Percentiles rank a stretch among this genome's conserved stretches.
Evolutionary conservation across 148 eudicot species (phyloP).

Genomic region (Spergularia marina): DNA sequence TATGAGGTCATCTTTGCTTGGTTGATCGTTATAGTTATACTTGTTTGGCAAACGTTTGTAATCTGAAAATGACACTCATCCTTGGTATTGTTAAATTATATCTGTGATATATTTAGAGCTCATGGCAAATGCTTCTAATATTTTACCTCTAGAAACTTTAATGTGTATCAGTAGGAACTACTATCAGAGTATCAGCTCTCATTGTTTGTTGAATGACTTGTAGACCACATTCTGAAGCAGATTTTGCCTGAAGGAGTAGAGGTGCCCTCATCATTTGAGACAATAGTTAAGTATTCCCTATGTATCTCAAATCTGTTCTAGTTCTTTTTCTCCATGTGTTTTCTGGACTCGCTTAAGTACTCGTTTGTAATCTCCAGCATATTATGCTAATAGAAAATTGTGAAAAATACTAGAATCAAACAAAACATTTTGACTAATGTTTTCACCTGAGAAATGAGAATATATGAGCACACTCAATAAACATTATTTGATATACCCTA

Average conservation of each 20-base stretch:
- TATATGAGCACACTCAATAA: neutral
- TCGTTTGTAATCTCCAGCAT: neutral
- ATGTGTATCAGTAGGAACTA: neutral
- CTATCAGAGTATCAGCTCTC: neutral
- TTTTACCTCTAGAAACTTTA: neutral
- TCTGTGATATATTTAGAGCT: neutral
- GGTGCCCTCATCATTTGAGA: slow-evolving; percentile 95
- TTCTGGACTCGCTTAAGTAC: neutral
- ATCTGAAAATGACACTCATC: neutral
- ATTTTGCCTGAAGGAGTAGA: slow-evolving; percentile 86
- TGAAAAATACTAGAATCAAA: neutral
- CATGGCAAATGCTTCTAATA: neutral
- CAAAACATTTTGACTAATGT: neutral
- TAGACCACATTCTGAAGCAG: slow-evolving; percentile 92
- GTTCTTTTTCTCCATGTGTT: neutral
- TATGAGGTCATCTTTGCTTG: neutral
- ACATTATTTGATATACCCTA: neutral
- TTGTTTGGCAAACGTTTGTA: neutral
- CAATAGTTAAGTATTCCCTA: slow-evolving; percentile 80
- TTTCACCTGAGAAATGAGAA: slow-evolving; percentile 1
- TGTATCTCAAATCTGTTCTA: neutral
- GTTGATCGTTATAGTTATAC: neutral
- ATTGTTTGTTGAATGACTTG: slow-evolving; percentile 11
- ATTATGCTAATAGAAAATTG: neutral
- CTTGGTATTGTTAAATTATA: neutral